Conservation (phyloP, 805 yeast genomes). For the Zygosaccharomyces gambellarensis region DNA sequence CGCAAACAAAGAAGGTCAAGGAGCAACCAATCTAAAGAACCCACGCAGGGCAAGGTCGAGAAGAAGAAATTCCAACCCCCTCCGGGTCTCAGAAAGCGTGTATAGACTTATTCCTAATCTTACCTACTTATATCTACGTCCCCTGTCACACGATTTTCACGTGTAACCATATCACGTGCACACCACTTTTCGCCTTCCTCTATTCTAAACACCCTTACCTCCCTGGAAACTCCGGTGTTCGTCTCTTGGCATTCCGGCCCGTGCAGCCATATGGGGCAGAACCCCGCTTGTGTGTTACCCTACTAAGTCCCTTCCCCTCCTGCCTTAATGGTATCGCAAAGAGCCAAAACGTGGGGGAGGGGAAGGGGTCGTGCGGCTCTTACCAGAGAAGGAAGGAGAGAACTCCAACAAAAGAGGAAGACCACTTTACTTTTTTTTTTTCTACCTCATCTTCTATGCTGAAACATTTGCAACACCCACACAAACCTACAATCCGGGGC, state of each 20-base stretch:
- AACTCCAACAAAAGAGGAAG: too few relatives aligned
- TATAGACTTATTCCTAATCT: background rate
- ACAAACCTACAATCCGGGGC: background rate
- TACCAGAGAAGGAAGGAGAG: background rate
- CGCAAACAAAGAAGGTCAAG: slow-evolving; percentile 33
- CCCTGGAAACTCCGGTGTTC: background rate
- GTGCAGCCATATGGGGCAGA: background rate
- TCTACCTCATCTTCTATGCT: background rate
- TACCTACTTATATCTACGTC: background rate
- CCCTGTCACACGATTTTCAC: too few relatives aligned
- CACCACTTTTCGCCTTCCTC: background rate
- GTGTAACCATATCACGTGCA: background rate
- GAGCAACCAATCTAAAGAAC: slow-evolving; percentile 3
- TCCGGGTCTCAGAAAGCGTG: slow-evolving; percentile 37
- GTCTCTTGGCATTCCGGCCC: background rate
- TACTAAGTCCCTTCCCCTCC: background rate
- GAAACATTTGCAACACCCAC: background rate
- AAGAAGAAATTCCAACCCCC: slow-evolving; percentile 44
- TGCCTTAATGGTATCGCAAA: background rate
- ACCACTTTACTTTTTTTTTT: background rate
- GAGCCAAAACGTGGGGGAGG: background rate
- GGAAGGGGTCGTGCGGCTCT: background rate
- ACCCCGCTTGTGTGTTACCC: background rate
- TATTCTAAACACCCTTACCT: background rate
- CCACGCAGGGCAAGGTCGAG: slow-evolving; percentile 8